Conservation (phyloP, 306 rosid species). For the Castanospermum australe region DNA sequence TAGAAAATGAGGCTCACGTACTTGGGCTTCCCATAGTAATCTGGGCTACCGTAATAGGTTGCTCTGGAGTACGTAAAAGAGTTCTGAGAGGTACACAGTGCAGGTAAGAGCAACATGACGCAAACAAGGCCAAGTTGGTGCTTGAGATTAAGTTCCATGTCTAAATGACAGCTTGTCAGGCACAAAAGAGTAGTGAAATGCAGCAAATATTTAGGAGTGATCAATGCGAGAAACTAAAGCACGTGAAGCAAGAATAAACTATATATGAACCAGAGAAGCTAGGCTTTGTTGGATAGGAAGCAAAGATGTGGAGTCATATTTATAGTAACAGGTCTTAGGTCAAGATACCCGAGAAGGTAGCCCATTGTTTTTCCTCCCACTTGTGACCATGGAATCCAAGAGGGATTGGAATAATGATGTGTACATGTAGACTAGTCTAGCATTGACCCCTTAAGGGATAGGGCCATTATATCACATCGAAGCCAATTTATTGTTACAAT, state of each 20-base stretch:
- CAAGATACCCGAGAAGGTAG: conserved; percentile 24
- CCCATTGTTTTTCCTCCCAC: conserved; percentile 36
- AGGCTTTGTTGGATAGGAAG: conserved; percentile 35
- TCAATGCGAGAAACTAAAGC: conserved; percentile 1
- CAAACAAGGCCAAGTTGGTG: conserved; percentile 38
- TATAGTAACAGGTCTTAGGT: conserved; percentile 51
- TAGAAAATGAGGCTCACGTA: conserved; percentile 28
- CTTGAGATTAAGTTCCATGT: conserved; percentile 39
- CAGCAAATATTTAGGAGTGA: neutral
- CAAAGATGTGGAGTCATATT: conserved; percentile 37
- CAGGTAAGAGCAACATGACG: conserved; percentile 50
- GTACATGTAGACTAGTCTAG: conserved; percentile 38
- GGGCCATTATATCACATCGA: neutral
- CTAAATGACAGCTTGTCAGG: neutral
- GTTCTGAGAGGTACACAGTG: conserved; percentile 55
- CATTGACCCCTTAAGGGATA: conserved; percentile 24
- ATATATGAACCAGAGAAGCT: too few relatives aligned
- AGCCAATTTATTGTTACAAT: conserved; percentile 22
- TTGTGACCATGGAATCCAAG: neutral
- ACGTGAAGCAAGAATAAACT: too few relatives aligned
- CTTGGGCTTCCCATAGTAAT: conserved; percentile 76
- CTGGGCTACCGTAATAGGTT: conserved; percentile 87
- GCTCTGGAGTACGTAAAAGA: conserved; percentile 63
- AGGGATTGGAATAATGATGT: conserved; percentile 41
- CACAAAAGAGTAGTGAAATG: conserved; percentile 5